phyloP scores from a whole-genome alignment of 495 filamentous ascomycete species.

The Penicillium goetzii region DNA sequence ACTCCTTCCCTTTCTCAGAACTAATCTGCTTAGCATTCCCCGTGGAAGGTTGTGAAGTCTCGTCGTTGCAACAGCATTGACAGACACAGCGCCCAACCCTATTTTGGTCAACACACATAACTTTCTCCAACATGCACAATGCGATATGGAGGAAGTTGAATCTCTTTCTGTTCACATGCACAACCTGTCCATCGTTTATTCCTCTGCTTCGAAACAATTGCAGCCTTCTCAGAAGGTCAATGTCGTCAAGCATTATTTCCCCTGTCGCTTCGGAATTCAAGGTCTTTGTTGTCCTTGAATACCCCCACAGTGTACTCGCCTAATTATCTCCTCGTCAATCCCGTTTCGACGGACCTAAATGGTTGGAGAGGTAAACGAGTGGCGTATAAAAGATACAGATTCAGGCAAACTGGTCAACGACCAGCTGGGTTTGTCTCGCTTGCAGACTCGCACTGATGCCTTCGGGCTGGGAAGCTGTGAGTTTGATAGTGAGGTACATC shows the following conservation, averaged over 20 bases:
- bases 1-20: not conserved
- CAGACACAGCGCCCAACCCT: not conserved
- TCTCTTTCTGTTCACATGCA: no score
- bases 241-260: not conserved
- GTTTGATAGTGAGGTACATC: constrained; percentile 61
- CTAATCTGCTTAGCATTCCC: not conserved
- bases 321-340: constrained; percentile 57
- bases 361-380: constrained; percentile 58
- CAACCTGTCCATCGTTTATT: no score
- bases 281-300: not conserved
- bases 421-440: constrained; percentile 46
- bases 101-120: not conserved
- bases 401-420: constrained; percentile 26
- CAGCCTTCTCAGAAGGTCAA: not conserved
- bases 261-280: not conserved
- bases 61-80: not conserved
- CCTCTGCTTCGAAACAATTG: not conserved
- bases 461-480: constrained; percentile 39
- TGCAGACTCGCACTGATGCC: constrained; percentile 56
- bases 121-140: not conserved
- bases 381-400: constrained; percentile 48
- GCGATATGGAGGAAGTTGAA: no score
- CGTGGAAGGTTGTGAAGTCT: not conserved
- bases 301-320: constrained; percentile 27
- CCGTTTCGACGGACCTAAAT: constrained; percentile 37